A percentile compares a stretch with the other conserved stretches of the same genome.
phyloP scores from a whole-genome alignment of 345 rosid species.

The Hirschfeldia incana region DNA sequence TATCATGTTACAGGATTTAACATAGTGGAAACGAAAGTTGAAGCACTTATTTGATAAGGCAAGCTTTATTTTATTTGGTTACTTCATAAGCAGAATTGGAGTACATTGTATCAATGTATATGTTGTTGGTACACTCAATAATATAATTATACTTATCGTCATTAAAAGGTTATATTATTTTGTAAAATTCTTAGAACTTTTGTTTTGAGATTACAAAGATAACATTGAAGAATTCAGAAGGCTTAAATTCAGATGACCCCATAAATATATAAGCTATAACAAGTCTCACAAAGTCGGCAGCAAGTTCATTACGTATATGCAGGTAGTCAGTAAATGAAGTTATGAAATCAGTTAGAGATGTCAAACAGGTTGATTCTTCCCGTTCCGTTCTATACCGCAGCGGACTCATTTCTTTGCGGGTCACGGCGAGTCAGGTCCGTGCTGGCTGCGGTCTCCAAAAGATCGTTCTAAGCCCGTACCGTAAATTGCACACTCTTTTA shows the following conservation, averaged over 20 bases:
- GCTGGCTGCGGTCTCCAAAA: too few relatives aligned
- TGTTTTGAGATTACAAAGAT: background rate
- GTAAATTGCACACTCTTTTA: too few relatives aligned
- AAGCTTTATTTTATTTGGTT: background rate
- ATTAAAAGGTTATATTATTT: background rate
- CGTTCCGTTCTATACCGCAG: too few relatives aligned
- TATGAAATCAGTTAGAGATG: conserved; percentile 8
- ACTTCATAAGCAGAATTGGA: background rate
- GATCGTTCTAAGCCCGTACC: too few relatives aligned
- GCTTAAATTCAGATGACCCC: background rate
- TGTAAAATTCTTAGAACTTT: background rate
- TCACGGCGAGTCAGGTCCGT: too few relatives aligned
- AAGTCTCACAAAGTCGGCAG: conserved; percentile 7
- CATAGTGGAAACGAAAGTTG: background rate
- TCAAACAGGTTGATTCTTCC: too few relatives aligned
- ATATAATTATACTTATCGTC: too few relatives aligned
- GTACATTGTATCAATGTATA: background rate
- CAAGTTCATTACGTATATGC: background rate
- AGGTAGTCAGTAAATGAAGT: conserved; percentile 9
- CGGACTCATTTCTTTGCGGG: too few relatives aligned
- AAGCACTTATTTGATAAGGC: background rate
- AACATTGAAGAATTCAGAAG: background rate
- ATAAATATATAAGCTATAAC: conserved; percentile 1
- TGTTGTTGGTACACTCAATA: background rate
- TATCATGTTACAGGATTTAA: background rate